Percentiles rank a stretch among this genome's conserved stretches.
Conservation (phyloP, 352 stramenopile species). For the Pilasporangium apinafurcum region DNA sequence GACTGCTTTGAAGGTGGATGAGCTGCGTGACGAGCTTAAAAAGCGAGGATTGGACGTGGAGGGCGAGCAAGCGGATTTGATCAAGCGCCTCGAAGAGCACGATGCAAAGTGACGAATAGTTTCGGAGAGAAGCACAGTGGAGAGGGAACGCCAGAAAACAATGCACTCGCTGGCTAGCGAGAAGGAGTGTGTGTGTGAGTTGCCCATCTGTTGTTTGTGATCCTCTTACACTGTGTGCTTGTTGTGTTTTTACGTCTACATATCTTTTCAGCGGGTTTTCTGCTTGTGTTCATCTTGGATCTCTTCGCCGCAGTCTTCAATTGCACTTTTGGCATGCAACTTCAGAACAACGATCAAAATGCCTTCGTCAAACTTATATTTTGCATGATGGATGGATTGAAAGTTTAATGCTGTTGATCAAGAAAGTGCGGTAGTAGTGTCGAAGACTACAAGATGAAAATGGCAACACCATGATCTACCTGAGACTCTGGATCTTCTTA, state of each 20-base stretch:
- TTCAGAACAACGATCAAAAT: too few species aligned
- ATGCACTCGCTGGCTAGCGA: background rate
- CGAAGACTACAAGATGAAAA: too few species aligned
- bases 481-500: too few species aligned
- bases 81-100: slow-evolving; percentile 4
- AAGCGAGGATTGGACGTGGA: slow-evolving; percentile 7
- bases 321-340: background rate
- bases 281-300: slow-evolving; percentile 1
- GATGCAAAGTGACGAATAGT: background rate
- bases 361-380: too few species aligned
- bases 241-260: slow-evolving; percentile 6
- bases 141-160: background rate
- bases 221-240: slow-evolving; percentile 8
- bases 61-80: slow-evolving; percentile 9
- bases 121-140: background rate
- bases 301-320: background rate
- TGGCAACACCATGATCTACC: too few species aligned
- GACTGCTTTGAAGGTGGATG: slow-evolving; percentile 13
- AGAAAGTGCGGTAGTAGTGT: too few species aligned
- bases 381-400: too few species aligned
- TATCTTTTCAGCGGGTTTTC: too few species aligned
- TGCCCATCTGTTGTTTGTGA: slow-evolving; percentile 4
- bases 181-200: slow-evolving; percentile 6
- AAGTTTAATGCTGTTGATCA: background rate
- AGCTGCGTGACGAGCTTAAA: slow-evolving; percentile 12